A percentile compares a stretch with the other conserved stretches of the same genome.
phyloP scores from a whole-genome alignment of 768 basidiomycete genomes.

The Kwoniella heveanensis region DNA sequence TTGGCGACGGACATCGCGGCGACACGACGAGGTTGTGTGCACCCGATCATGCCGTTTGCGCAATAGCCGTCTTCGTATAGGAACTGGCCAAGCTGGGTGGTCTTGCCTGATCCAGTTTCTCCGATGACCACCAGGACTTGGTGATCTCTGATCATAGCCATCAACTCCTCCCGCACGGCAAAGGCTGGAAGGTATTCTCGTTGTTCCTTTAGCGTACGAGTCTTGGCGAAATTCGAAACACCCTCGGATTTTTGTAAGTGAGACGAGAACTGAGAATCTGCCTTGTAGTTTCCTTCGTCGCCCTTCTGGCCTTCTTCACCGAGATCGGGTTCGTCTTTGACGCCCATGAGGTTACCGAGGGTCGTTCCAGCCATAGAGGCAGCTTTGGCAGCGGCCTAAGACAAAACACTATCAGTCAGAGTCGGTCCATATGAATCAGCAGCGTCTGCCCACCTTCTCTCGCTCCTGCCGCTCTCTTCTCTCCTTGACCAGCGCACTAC shows the following conservation, averaged over 20 bases:
- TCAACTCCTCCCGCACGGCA: slow-evolving; percentile 89
- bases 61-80: slow-evolving; percentile 97
- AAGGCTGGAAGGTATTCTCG: slow-evolving; percentile 96
- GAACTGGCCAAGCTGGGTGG: slow-evolving; percentile 93
- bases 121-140: slow-evolving; percentile 96
- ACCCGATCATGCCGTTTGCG: slow-evolving; percentile 83
- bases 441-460: slow-evolving; percentile 58
- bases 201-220: slow-evolving; percentile 86
- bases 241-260: slow-evolving; percentile 74
- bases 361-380: slow-evolving; percentile 88
- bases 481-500: slow-evolving; percentile 90
- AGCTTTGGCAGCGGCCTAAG: slow-evolving; percentile 88
- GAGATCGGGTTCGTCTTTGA: slow-evolving; percentile 90
- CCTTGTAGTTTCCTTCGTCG: slow-evolving; percentile 67
- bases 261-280: slow-evolving; percentile 94
- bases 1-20: slow-evolving; percentile 99
- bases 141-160: slow-evolving; percentile 86
- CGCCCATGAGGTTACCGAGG: slow-evolving; percentile 97
- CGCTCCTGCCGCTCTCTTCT: slow-evolving; percentile 95
- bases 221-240: slow-evolving; percentile 78
- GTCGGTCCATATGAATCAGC: not conserved
- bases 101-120: slow-evolving; percentile 99
- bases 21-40: slow-evolving; percentile 97
- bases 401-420: slow-evolving; percentile 2
- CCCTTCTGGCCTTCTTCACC: slow-evolving; percentile 63